phyloP scores from a whole-genome alignment of 371 early-diverging fungal genomes.

The Mortierella sp. region DNA sequence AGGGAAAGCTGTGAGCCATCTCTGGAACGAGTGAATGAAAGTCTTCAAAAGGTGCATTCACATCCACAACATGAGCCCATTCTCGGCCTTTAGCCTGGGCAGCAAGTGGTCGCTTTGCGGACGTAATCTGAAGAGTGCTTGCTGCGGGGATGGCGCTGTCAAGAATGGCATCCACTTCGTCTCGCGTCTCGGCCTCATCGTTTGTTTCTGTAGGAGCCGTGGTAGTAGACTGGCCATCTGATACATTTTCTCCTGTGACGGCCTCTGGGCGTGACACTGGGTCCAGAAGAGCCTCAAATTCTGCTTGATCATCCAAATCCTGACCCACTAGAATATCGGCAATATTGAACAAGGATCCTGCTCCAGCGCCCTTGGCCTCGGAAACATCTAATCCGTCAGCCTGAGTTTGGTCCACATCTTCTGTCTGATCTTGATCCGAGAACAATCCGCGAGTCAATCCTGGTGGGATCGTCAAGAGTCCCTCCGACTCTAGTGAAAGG shows the following conservation, averaged over 20 bases:
- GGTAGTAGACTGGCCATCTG: no score
- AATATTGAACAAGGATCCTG: slow-evolving; percentile 59
- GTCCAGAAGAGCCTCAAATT: slow-evolving; percentile 43
- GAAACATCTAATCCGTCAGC: neutral
- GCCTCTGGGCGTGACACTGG: slow-evolving; percentile 21
- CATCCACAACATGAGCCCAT: slow-evolving; percentile 95
- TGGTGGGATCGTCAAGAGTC: slow-evolving; percentile 63
- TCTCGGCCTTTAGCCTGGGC: slow-evolving; percentile 64
- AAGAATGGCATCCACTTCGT: slow-evolving; percentile 42
- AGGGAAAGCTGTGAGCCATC: slow-evolving; percentile 88
- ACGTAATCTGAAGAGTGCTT: slow-evolving; percentile 22
- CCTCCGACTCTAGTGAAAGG: slow-evolving; percentile 33
- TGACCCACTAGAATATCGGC: slow-evolving; percentile 63
- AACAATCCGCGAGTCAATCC: slow-evolving; percentile 72
- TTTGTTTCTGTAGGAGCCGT: neutral
- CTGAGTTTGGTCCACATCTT: neutral
- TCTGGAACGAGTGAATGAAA: slow-evolving; percentile 88
- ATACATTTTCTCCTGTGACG: neutral
- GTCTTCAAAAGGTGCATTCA: slow-evolving; percentile 83
- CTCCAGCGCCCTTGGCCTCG: neutral
- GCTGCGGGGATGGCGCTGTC: slow-evolving; percentile 24
- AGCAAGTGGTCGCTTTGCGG: slow-evolving; percentile 12
- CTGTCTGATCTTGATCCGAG: slow-evolving; percentile 10
- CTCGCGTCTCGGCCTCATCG: slow-evolving; percentile 7
- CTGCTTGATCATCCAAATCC: slow-evolving; percentile 31